phyloP scores from a whole-genome alignment of 2,329 filamentous ascomycete species.

The Coccinonectria pachysandricola region DNA sequence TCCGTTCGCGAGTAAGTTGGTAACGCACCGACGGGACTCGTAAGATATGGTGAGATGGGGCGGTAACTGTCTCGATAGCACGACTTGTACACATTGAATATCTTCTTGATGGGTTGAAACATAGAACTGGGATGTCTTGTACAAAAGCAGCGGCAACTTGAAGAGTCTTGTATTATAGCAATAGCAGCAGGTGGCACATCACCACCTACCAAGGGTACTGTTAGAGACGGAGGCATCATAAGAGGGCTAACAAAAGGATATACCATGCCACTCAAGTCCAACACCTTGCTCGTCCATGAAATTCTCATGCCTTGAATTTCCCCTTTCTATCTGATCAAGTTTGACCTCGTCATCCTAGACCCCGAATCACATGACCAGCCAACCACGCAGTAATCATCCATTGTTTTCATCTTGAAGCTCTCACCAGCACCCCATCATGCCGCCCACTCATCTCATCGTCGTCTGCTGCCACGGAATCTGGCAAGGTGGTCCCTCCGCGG shows the following conservation, averaged over 20 bases:
- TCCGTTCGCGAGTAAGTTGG: conserved; percentile 6
- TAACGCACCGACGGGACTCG: conserved; percentile 3
- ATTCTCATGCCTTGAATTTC: too few relatives aligned
- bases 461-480: conserved; percentile 83
- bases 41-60: conserved; percentile 3
- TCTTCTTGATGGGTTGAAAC: conserved; percentile 7
- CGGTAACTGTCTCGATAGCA: conserved; percentile 2
- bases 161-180: too few relatives aligned
- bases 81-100: too few relatives aligned
- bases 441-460: conserved; percentile 52
- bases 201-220: too few relatives aligned
- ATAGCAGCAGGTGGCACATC: too few relatives aligned
- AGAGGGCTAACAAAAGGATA: too few relatives aligned
- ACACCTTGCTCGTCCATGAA: too few relatives aligned
- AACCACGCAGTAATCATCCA: too few relatives aligned
- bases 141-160: too few relatives aligned
- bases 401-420: too few relatives aligned
- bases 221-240: too few relatives aligned
- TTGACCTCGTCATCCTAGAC: background rate
- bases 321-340: background rate
- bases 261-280: too few relatives aligned
- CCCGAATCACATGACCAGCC: conserved; percentile 7
- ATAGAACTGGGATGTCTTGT: conserved; percentile 3
- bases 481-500: conserved; percentile 43
- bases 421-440: conserved; percentile 1